phyloP scores from a whole-genome alignment of 1,284 basidiomycete species.

The Malassezia globosa region DNA sequence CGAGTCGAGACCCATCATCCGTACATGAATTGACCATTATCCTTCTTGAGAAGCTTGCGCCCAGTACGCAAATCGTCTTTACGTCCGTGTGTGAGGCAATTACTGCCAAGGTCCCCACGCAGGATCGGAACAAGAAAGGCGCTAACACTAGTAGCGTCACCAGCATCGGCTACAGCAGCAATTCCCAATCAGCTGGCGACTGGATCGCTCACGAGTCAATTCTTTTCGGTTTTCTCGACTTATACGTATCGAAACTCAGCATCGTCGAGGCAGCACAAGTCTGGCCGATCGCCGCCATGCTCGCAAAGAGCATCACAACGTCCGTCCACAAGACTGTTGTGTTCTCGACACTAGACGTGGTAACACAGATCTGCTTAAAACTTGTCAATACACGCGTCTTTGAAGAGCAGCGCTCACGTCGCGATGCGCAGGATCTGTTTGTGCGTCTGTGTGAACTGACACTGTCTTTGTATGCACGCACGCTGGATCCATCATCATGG shows the following conservation, averaged over 20 bases:
- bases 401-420: slow-evolving; percentile 75
- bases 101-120: slow-evolving; percentile 52
- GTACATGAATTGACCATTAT: slow-evolving; percentile 8
- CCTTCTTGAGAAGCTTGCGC: slow-evolving; percentile 52
- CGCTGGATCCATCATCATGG: slow-evolving; percentile 54
- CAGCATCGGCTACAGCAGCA: too few relatives aligned
- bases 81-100: slow-evolving; percentile 69
- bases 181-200: too few relatives aligned
- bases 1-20: background rate
- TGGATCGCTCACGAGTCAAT: too few relatives aligned
- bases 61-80: slow-evolving; percentile 75
- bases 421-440: slow-evolving; percentile 83
- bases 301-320: slow-evolving; percentile 66
- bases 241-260: slow-evolving; percentile 72
- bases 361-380: slow-evolving; percentile 64
- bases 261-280: slow-evolving; percentile 81
- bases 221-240: slow-evolving; percentile 74
- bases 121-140: slow-evolving; percentile 26
- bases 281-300: slow-evolving; percentile 60
- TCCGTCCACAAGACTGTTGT: slow-evolving; percentile 51
- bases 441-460: slow-evolving; percentile 73
- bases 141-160: background rate
- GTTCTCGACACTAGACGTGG: slow-evolving; percentile 67
- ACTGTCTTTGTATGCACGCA: slow-evolving; percentile 61
- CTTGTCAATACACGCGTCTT: slow-evolving; percentile 69